A percentile compares a stretch with the other conserved stretches of the same genome.
These are phyloP conservation scores for Pseudogymnoascus sp. DNA, from an alignment of 2,329 filamentous ascomycete genomes.

Conservation along the genomic window DNA sequence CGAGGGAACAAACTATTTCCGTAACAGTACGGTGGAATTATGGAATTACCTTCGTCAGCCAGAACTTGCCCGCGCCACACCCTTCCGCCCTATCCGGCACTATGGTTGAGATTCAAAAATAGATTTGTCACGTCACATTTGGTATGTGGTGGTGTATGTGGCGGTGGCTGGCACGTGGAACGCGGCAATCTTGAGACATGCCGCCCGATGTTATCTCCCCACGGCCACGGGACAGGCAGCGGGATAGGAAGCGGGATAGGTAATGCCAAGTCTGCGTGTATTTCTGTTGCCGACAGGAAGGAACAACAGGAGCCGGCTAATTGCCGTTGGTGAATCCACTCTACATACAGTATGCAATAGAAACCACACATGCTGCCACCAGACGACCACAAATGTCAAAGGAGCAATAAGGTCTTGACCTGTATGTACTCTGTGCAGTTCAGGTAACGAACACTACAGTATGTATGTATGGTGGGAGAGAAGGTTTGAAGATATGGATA, in stretches of 20 bases:
- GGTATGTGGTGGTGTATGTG: background rate
- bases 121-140: background rate
- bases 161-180: background rate
- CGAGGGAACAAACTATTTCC: too few relatives aligned
- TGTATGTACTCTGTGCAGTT: background rate
- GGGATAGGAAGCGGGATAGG: too few relatives aligned
- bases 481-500: background rate
- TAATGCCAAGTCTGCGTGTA: background rate
- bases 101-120: background rate
- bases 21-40: background rate
- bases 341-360: background rate
- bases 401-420: background rate
- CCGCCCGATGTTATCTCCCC: background rate
- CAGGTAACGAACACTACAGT: background rate
- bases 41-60: background rate
- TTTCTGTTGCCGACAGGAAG: background rate
- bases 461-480: background rate
- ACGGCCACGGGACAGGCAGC: too few relatives aligned
- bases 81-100: background rate
- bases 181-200: background rate
- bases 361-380: background rate
- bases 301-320: background rate
- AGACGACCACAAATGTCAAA: too few relatives aligned
- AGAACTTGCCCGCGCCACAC: background rate
- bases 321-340: background rate